Percentiles rank a stretch among this genome's conserved stretches.
Conservation (phyloP, 2,329 filamentous ascomycete species). For the Aspergillus eucalypticola region DNA sequence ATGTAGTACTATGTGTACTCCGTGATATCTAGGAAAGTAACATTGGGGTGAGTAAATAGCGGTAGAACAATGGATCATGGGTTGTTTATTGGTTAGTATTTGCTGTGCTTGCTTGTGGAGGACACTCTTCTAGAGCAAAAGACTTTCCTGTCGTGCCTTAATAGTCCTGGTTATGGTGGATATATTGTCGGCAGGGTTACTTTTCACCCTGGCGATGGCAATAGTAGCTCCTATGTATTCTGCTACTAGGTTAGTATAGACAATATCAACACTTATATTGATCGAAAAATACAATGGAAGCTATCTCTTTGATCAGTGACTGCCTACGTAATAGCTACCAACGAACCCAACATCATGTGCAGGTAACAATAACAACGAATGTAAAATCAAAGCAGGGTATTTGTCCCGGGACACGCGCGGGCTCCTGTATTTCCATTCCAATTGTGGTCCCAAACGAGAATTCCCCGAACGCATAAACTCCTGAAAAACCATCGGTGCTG, state of each 20-base stretch:
- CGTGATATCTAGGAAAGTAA: background rate
- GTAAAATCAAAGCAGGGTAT: slow-evolving; percentile 9
- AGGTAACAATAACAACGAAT: background rate
- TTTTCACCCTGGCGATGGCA: too few species aligned
- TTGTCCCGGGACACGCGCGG: background rate
- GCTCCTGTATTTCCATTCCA: slow-evolving; percentile 1
- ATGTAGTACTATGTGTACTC: too few species aligned
- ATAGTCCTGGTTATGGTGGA: background rate
- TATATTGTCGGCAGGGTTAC: too few species aligned
- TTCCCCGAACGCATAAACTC: slow-evolving; percentile 3
- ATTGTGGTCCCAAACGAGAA: background rate
- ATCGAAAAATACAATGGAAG: background rate
- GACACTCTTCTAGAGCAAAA: background rate
- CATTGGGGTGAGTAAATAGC: background rate
- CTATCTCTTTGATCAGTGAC: background rate
- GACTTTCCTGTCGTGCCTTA: too few species aligned
- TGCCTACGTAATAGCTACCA: background rate
- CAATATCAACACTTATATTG: background rate
- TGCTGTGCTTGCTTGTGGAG: too few species aligned
- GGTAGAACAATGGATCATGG: background rate
- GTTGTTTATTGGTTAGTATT: background rate
- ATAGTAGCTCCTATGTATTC: too few species aligned
- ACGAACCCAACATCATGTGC: background rate
- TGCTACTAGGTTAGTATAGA: background rate
- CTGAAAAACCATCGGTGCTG: background rate